Percentiles rank a stretch among this genome's conserved stretches.
Evolutionary conservation across 768 basidiomycete species (phyloP).

Genomic region (Holtermannia corniformis): DNA sequence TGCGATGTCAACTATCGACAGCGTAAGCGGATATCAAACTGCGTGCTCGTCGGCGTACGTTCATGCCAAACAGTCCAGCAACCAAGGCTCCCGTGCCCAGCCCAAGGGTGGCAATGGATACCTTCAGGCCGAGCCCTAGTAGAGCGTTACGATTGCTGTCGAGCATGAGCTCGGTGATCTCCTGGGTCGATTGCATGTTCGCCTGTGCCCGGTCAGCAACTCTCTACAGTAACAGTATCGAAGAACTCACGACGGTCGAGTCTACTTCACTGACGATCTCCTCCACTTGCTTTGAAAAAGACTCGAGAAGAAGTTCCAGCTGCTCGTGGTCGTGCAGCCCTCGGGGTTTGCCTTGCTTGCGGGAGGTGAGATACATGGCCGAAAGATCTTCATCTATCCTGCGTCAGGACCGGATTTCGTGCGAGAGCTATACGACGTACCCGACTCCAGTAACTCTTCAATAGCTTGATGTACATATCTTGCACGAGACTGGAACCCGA

Average conservation of each 20-base stretch:
- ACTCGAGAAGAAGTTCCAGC: constrained; percentile 83
- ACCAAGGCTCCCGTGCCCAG: constrained; percentile 81
- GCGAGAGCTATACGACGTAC: constrained; percentile 43
- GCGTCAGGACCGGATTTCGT: neutral
- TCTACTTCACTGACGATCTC: constrained; percentile 91
- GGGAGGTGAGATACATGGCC: constrained; percentile 90
- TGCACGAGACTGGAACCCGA: constrained; percentile 83
- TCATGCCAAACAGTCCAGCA: constrained; percentile 93
- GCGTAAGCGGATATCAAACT: constrained; percentile 5
- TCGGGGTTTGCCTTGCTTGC: constrained; percentile 56
- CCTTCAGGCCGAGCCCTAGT: constrained; percentile 82
- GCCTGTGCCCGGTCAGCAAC: constrained; percentile 45
- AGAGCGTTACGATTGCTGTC: constrained; percentile 92
- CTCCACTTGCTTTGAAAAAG: constrained; percentile 91
- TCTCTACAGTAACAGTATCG: constrained; percentile 1
- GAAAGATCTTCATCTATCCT: constrained; percentile 77
- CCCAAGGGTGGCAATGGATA: constrained; percentile 91
- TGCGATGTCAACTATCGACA: constrained; percentile 57
- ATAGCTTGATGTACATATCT: constrained; percentile 81
- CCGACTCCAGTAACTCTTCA: constrained; percentile 84
- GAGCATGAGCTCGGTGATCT: constrained; percentile 91
- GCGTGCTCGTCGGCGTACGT: constrained; percentile 49
- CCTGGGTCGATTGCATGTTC: constrained; percentile 94
- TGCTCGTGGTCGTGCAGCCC: constrained; percentile 77
- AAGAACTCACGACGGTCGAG: constrained; percentile 58